Percentiles rank a stretch among this genome's conserved stretches.
Evolutionary conservation across 2,329 filamentous ascomycete genomes (phyloP).

Genomic region (Stachybotrys chlorohalonatus): DNA sequence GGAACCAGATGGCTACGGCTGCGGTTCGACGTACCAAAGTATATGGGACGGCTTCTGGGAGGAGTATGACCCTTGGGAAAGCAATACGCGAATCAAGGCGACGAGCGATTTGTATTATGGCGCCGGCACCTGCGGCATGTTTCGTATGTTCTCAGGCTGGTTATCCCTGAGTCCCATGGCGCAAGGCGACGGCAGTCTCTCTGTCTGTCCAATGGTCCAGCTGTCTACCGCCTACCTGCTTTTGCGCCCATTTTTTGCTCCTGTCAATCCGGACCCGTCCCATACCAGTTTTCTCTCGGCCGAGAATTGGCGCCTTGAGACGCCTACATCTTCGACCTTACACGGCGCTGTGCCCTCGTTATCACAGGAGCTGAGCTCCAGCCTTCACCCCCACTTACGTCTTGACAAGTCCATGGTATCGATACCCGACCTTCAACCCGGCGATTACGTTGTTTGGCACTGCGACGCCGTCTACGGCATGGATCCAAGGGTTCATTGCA

Average conservation of each 20-base stretch:
- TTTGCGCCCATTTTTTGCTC: constrained; percentile 63
- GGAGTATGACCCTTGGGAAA: constrained; percentile 67
- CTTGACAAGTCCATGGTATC: constrained; percentile 58
- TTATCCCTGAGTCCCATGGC: constrained; percentile 55
- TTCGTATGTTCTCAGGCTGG: constrained; percentile 76
- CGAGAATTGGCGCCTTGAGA: constrained; percentile 47
- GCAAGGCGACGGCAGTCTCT: constrained; percentile 59
- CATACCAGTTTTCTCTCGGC: constrained; percentile 28
- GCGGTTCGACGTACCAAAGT: constrained; percentile 50
- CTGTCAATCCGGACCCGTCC: constrained; percentile 25
- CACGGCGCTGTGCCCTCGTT: constrained; percentile 62
- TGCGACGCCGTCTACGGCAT: constrained; percentile 64
- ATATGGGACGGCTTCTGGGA: constrained; percentile 67
- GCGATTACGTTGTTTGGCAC: constrained; percentile 70
- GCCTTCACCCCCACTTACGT: constrained; percentile 60
- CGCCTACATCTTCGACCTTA: constrained; percentile 37
- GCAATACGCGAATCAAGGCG: constrained; percentile 52
- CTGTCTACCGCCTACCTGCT: constrained; percentile 68
- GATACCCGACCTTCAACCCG: constrained; percentile 58
- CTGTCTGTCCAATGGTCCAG: constrained; percentile 62
- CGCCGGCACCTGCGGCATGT: constrained; percentile 62
- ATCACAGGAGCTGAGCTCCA: constrained; percentile 56
- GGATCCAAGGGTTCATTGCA: constrained; percentile 32
- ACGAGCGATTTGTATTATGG: constrained; percentile 64
- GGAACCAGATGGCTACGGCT: constrained; percentile 54